A percentile compares a stretch with the other conserved stretches of the same genome.
Evolutionary conservation across 352 stramenopile genomes (phyloP).

Genomic region (Elongisporangium prolatum): DNA sequence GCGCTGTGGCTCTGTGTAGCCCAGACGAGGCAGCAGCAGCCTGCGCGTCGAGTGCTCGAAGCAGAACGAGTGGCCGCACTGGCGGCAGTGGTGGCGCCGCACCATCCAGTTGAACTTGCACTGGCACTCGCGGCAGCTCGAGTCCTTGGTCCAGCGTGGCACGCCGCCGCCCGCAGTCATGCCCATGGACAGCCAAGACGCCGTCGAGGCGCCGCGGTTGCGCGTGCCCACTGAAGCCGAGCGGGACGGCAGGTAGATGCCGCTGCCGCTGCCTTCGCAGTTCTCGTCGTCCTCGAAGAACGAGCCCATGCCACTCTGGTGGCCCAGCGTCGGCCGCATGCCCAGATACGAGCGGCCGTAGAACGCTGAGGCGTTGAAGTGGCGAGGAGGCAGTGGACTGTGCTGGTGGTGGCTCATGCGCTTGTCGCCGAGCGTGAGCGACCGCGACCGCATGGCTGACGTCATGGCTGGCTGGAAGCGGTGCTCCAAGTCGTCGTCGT

Average conservation of each 20-base stretch:
- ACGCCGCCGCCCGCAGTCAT: conserved; percentile 24
- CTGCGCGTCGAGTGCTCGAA: conserved; percentile 79
- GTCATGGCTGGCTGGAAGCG: neutral
- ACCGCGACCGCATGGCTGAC: neutral
- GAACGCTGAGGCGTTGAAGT: conserved; percentile 7
- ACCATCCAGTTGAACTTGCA: conserved; percentile 68
- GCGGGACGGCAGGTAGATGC: conserved; percentile 21
- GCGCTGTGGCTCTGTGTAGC: conserved; percentile 69
- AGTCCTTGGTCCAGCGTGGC: conserved; percentile 67
- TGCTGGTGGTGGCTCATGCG: conserved; percentile 1
- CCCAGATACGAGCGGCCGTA: conserved; percentile 19
- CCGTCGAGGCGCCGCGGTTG: conserved; percentile 22
- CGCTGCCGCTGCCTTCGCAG: conserved; percentile 3
- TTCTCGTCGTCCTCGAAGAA: conserved; percentile 24
- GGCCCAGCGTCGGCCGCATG: neutral
- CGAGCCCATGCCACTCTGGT: conserved; percentile 4
- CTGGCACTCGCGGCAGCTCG: conserved; percentile 59
- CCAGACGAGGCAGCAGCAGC: conserved; percentile 55
- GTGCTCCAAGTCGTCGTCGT: conserved; percentile 3
- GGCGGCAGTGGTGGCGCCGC: conserved; percentile 79
- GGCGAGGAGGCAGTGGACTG: conserved; percentile 14
- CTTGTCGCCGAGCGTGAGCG: neutral
- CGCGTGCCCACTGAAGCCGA: conserved; percentile 32
- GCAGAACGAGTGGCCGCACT: conserved; percentile 82
- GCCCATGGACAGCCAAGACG: conserved; percentile 21